These are phyloP conservation scores for Bidens hawaiensis DNA, from an alignment of 140 eudicot species.

Conservation along the genomic window DNA sequence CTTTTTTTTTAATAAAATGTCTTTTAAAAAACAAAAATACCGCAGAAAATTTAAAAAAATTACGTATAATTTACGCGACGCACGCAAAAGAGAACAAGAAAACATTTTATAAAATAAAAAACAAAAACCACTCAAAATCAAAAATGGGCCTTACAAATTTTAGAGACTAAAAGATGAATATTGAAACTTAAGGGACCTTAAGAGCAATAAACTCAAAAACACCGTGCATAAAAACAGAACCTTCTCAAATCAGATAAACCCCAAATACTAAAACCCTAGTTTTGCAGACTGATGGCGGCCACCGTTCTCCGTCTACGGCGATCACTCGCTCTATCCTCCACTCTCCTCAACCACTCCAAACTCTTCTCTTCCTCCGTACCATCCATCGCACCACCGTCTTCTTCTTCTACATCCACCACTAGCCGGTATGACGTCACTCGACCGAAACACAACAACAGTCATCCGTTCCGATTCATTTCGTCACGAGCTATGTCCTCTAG, in stretches of 20 bases:
- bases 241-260: constrained; percentile 24
- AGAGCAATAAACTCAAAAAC: neutral
- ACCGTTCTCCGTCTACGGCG: constrained; percentile 70
- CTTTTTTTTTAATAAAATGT: too few relatives aligned
- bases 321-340: constrained; percentile 43
- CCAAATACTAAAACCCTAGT: constrained; percentile 31
- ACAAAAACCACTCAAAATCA: too few relatives aligned
- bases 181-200: neutral
- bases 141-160: neutral
- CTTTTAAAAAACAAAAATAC: too few relatives aligned
- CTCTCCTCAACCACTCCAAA: constrained; percentile 29
- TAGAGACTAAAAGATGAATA: neutral
- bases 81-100: too few relatives aligned
- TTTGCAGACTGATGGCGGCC: constrained; percentile 36
- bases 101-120: too few relatives aligned
- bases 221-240: neutral
- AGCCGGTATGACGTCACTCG: constrained; percentile 8
- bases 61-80: too few relatives aligned
- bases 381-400: constrained; percentile 1
- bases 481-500: constrained; percentile 35
- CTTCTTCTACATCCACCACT: constrained; percentile 9
- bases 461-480: constrained; percentile 17
- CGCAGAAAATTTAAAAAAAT: too few relatives aligned
- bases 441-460: constrained; percentile 1
- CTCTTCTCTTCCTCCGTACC: neutral